Base-by-base conservation (phyloP, 768 basidiomycete species). In the Suillus plorans region DNA sequence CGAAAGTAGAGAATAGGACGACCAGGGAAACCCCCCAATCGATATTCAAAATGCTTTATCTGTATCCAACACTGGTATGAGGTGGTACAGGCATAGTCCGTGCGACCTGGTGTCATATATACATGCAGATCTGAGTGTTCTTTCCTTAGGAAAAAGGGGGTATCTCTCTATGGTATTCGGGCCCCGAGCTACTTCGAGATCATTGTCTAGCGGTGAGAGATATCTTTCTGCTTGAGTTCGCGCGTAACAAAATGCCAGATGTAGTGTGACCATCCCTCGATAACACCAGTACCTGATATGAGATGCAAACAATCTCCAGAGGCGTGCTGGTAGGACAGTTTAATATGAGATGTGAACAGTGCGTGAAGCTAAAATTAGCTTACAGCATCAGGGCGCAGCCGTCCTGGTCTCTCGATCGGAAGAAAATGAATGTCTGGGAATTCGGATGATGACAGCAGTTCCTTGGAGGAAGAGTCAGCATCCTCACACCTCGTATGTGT, bases 311-410 rank as follows among this genome's bases (percentile, higher is more conserved):
- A 84, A 69, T 84, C 83, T 25, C 79, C 77, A 28, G 77, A 22
- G 6, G 77, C 69, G 68, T 84, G 84, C 80, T 82, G 66, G 45
- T 34, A 36, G 20, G 42, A 36, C 34, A 47, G n/a, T n/a, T n/a
- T 31, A 67, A 44, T 68, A 60, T 59, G 41, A 45, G 18, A 58
- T 22, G 64, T 3, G 47, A 66, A 47, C 25, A 4, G 20, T 16
- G 25, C 10, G 53, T 36, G 12, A 37, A 22, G 20, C 52, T 25
- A 31, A 14, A 42, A 18, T 2, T 12, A 28, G 81, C 87, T 61
- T 65, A 89, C 87, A 36, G 87, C 84, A 70, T 90, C 89, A 37
- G 89, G 89, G 4, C 89, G 80, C 16, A 90, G 75, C 50, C 84
- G 79, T 37, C 78, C 88, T 1, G 89, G 89, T 61, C 81, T 79